These are phyloP conservation scores for Pholiota microspora DNA, from an alignment of 768 basidiomycete genomes.

Conservation along the genomic window DNA sequence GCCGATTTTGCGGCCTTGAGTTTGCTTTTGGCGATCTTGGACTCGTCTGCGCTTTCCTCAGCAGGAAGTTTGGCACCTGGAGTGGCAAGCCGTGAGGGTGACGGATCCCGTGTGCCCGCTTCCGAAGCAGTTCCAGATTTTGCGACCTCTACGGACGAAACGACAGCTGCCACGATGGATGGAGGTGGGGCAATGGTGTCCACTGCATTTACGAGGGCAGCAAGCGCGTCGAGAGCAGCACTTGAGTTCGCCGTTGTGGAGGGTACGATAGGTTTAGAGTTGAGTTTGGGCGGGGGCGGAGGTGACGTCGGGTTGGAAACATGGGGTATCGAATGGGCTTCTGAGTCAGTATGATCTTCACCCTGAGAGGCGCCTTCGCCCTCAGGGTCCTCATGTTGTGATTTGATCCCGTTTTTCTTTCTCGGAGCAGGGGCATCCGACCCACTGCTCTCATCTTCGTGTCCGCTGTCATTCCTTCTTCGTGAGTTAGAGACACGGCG, in stretches of 20 bases:
- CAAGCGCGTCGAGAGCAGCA: conserved; percentile 18
- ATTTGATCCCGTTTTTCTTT: conserved; percentile 13
- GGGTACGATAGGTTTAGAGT: conserved; percentile 5
- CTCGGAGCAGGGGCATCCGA: conserved; percentile 17
- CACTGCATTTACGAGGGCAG: conserved; percentile 24
- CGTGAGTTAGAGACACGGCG: conserved; percentile 13
- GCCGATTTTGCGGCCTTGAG: conserved; percentile 5
- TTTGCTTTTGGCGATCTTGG: conserved; percentile 7
- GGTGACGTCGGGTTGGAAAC: conserved; percentile 10
- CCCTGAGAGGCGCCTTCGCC: conserved; percentile 12
- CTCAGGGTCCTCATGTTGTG: conserved; percentile 9
- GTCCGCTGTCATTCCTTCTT: conserved; percentile 19
- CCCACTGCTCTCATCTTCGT: conserved; percentile 17
- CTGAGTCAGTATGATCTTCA: conserved; percentile 19
- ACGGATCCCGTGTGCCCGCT: neutral
- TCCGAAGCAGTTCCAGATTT: conserved; percentile 1
- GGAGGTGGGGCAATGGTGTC: conserved; percentile 31
- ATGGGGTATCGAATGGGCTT: conserved; percentile 12
- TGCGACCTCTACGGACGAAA: conserved; percentile 24
- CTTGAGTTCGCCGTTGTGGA: conserved; percentile 8
- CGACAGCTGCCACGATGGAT: conserved; percentile 48
- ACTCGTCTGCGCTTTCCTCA: conserved; percentile 12
- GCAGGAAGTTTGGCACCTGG: conserved; percentile 9
- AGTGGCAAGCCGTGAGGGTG: conserved; percentile 12
- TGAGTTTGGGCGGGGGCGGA: conserved; percentile 15